Percentiles rank a stretch among this genome's conserved stretches.
phyloP scores from a whole-genome alignment of 2,329 filamentous ascomycete genomes.

The Celoporthe dispersa region DNA sequence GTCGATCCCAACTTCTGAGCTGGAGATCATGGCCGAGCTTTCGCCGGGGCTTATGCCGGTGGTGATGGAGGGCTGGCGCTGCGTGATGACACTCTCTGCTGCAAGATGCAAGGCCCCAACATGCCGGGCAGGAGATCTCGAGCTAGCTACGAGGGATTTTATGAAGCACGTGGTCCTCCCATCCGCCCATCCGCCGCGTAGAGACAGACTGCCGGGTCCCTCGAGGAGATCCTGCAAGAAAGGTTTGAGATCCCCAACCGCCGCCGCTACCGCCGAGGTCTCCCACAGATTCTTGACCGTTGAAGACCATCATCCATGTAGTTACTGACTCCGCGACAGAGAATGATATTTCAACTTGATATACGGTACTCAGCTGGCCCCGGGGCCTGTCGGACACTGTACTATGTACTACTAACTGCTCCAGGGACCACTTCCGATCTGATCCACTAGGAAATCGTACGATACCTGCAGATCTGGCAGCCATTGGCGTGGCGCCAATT shows the following conservation, averaged over 20 bases:
- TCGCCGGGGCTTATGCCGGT: background rate
- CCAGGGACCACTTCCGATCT: slow-evolving; percentile 15
- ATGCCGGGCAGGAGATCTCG: background rate
- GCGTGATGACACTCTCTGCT: background rate
- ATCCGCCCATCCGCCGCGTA: background rate
- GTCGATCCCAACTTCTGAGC: background rate
- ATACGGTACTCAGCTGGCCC: background rate
- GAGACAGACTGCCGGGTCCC: background rate
- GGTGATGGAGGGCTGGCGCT: background rate
- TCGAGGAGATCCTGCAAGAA: background rate
- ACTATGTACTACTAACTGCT: background rate
- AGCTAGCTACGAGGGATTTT: background rate
- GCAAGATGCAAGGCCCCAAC: background rate
- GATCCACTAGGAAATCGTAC: slow-evolving; percentile 19
- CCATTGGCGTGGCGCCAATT: background rate
- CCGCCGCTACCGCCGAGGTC: background rate
- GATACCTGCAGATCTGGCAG: slow-evolving; percentile 23
- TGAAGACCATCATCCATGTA: background rate
- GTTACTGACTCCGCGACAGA: background rate
- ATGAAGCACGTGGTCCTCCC: background rate
- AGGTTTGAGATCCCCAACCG: background rate
- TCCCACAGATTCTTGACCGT: background rate
- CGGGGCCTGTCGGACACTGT: background rate
- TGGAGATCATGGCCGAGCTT: background rate
- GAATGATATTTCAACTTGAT: background rate